Conservation (phyloP, 2,329 filamentous ascomycete species). For the Aspergillus novofumigatus region DNA sequence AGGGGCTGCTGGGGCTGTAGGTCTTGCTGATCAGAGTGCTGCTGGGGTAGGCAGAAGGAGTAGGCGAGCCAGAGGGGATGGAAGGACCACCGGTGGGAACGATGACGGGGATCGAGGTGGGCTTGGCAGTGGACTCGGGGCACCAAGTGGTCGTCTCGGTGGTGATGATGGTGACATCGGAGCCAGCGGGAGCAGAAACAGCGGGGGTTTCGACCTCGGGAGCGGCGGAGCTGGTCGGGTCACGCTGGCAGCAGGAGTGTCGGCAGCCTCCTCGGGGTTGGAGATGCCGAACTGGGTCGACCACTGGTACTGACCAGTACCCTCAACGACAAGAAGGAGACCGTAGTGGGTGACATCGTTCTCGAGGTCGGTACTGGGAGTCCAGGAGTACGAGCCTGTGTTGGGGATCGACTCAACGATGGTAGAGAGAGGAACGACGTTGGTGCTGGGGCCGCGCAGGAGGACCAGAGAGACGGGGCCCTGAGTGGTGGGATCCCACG, state of each 20-base stretch:
- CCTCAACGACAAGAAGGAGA: constrained; percentile 58
- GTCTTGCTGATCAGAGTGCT: constrained; percentile 7
- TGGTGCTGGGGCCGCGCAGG: constrained; percentile 54
- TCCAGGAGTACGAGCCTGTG: constrained; percentile 54
- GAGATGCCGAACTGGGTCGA: constrained; percentile 59
- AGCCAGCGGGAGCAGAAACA: constrained; percentile 3
- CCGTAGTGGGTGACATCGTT: constrained; percentile 53
- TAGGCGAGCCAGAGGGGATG: constrained; percentile 9
- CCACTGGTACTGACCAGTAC: constrained; percentile 58
- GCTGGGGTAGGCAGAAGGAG: constrained; percentile 3
- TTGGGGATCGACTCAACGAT: constrained; percentile 54
- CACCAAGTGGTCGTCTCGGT: constrained; percentile 2
- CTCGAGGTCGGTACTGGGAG: constrained; percentile 46
- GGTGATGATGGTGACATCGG: constrained; percentile 1
- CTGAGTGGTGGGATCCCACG: constrained; percentile 46
- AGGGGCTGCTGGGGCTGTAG: background rate
- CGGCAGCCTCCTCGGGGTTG: constrained; percentile 19
- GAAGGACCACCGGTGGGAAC: constrained; percentile 4
- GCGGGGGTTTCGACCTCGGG: background rate
- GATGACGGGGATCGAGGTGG: constrained; percentile 10
- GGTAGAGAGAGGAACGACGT: constrained; percentile 49
- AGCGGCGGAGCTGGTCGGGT: constrained; percentile 5
- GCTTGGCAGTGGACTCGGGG: constrained; percentile 13
- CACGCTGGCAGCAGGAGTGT: constrained; percentile 9
- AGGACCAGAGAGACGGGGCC: constrained; percentile 54